phyloP scores from a whole-genome alignment of 202 grass and related monocot species.

The Setaria italica region DNA sequence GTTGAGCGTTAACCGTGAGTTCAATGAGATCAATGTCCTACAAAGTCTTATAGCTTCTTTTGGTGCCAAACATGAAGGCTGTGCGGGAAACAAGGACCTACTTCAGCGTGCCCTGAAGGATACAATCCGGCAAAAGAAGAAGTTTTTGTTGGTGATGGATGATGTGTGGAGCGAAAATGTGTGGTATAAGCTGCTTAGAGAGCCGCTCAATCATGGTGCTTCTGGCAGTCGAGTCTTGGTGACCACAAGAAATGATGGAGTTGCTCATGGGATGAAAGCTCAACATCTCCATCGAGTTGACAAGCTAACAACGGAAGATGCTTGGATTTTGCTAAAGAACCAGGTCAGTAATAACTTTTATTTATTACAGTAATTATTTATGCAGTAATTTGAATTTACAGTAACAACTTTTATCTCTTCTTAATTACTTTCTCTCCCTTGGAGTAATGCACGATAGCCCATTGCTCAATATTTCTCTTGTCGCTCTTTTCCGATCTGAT shows the following conservation, averaged over 20 bases:
- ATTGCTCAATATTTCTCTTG: no score
- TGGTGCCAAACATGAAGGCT: no score
- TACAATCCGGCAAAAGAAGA: fast-evolving
- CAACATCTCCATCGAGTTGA: neutral
- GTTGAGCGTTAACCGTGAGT: no score
- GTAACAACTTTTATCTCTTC: no score
- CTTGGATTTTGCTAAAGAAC: constrained; percentile 15
- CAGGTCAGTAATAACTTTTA: constrained; percentile 1
- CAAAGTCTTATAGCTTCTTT: neutral
- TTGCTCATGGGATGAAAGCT: constrained; percentile 11
- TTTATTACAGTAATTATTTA: neutral
- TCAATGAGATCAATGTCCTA: fast-evolving
- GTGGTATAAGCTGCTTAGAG: constrained; percentile 18
- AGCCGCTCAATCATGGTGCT: neutral
- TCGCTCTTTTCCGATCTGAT: no score
- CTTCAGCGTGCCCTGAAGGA: neutral
- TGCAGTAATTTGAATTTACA: no score
- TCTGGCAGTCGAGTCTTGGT: neutral
- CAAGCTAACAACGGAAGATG: neutral
- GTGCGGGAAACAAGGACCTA: neutral
- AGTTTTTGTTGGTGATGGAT: constrained; percentile 49
- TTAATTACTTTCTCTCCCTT: no score
- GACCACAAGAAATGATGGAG: constrained; percentile 11
- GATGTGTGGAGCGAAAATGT: constrained; percentile 39
- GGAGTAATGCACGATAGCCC: no score